These are phyloP conservation scores for Septoria linicola DNA, from an alignment of 2,329 filamentous ascomycete species.

Conservation along the genomic window DNA sequence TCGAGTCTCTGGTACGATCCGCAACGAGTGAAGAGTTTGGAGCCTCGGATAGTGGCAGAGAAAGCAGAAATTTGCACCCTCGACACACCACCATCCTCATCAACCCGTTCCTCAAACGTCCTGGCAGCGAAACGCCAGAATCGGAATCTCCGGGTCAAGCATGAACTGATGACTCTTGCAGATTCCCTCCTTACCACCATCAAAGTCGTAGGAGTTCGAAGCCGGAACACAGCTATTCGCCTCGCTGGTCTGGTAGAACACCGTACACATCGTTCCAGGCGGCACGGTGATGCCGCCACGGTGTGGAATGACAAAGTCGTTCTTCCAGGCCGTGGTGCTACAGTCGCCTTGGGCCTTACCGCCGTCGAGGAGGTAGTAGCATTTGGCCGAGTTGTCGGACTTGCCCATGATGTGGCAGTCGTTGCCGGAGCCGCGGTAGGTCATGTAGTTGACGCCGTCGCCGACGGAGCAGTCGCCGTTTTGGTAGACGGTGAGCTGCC, in stretches of 20 bases:
- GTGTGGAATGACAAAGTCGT: background rate
- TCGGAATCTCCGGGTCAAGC: background rate
- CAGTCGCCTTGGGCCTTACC: background rate
- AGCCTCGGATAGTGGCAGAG: too few species aligned
- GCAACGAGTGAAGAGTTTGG: too few species aligned
- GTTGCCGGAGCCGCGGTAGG: conserved; percentile 1
- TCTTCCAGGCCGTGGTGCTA: background rate
- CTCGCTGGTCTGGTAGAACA: background rate
- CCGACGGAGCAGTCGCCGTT: conserved; percentile 8
- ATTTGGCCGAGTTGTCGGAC: background rate
- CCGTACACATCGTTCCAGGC: background rate
- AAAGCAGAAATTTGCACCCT: too few species aligned
- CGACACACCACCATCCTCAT: too few species aligned
- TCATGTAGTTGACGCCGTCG: conserved; percentile 1
- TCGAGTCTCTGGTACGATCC: too few species aligned
- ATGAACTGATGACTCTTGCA: background rate
- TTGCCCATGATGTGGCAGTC: conserved; percentile 1
- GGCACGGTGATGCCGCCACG: conserved; percentile 4
- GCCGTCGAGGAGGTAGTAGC: conserved; percentile 5
- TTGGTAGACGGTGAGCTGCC: conserved; percentile 5
- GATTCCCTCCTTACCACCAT: background rate
- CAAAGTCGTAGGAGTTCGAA: background rate
- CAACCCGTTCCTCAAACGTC: background rate
- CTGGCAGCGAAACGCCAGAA: background rate
- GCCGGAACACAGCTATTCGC: background rate